These are phyloP conservation scores for Yarrowia sp. DNA, from an alignment of 805 yeast genomes.

Conservation along the genomic window DNA sequence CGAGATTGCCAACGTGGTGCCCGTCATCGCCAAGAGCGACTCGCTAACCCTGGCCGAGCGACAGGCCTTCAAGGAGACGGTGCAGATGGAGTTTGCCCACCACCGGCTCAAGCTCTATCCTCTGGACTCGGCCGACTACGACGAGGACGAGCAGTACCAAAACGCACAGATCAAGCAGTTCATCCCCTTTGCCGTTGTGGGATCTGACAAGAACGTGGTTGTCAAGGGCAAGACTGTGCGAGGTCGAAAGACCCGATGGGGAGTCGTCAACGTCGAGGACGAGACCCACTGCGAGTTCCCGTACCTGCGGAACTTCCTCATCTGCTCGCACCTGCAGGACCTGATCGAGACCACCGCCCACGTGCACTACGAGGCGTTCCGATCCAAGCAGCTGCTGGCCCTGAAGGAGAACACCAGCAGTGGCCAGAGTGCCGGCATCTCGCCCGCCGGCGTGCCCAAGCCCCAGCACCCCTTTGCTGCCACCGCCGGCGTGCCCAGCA, in stretches of 20 bases:
- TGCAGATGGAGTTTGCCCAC: slow-evolving; percentile 71
- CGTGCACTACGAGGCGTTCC: slow-evolving; percentile 89
- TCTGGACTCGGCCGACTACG: slow-evolving; percentile 59
- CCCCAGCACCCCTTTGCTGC: slow-evolving; percentile 24
- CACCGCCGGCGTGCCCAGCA: slow-evolving; percentile 23
- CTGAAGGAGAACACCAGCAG: slow-evolving; percentile 73
- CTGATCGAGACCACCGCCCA: slow-evolving; percentile 90
- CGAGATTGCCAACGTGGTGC: slow-evolving; percentile 92
- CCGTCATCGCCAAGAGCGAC: slow-evolving; percentile 94
- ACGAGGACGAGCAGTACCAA: slow-evolving; percentile 50
- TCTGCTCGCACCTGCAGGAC: slow-evolving; percentile 95
- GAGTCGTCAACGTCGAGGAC: slow-evolving; percentile 90
- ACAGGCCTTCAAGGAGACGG: slow-evolving; percentile 71
- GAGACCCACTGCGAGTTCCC: slow-evolving; percentile 95
- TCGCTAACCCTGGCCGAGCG: slow-evolving; percentile 87
- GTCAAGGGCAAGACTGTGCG: slow-evolving; percentile 80
- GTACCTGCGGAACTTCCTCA: slow-evolving; percentile 89
- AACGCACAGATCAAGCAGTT: slow-evolving; percentile 49
- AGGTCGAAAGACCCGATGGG: slow-evolving; percentile 95
- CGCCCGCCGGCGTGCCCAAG: slow-evolving; percentile 24
- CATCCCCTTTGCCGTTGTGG: slow-evolving; percentile 93
- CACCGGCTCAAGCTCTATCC: slow-evolving; percentile 85
- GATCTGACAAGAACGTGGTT: slow-evolving; percentile 80
- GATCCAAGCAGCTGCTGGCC: slow-evolving; percentile 92
- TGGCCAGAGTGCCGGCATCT: slow-evolving; percentile 27